Base-by-base conservation (phyloP, 2,329 filamentous ascomycete genomes). In the Xylaria arbuscula region DNA sequence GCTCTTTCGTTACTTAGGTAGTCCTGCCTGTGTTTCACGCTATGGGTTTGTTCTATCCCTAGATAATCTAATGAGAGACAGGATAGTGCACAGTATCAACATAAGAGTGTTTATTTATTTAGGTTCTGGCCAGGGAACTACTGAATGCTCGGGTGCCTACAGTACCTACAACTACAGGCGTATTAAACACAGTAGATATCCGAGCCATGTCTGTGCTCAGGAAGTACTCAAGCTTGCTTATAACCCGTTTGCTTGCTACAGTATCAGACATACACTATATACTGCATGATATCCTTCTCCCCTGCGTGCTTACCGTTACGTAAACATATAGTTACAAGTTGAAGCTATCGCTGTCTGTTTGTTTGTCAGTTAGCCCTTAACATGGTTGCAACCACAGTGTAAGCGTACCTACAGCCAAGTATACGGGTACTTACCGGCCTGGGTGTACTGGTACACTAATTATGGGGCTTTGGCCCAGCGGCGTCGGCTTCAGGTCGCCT, bases 401-500 rank as follows among this genome's bases (percentile, higher is more conserved):
- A 64, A 42, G 55, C 56, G 15, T 45, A 45, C 40, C 15, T 45
- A n/a, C n/a, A n/a, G n/a, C n/a, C n/a, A n/a, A n/a, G n/a, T n/a
- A n/a, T n/a, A n/a, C n/a, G n/a, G n/a, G n/a, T n/a, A 45, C 40
- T 40, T 40, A 40, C 13, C 2, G 40, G 28, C 28, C 28, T 28
- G 17, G 10, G 6, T n/a, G 3, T 17, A 47, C n/a, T 48, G 2
- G 8, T 9, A 48, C 38, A 9, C 36, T 11, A 19, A 45, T 42
- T 51, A 54, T 17, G 57, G 42, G 28, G 67, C 34, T 55, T 55
- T 62, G 66, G n/a, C n/a, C 55, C 19, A 70, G 72, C 73, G 72
- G 73, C 69, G 72, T 74, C 70, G 74, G 73, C 73, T 75, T 28
- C 22, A 3, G 47, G 24, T 51, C 42, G 57, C 60, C 38, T 56